Conservation (phyloP, 768 basidiomycete genomes). For the Asterophora parasitica region DNA sequence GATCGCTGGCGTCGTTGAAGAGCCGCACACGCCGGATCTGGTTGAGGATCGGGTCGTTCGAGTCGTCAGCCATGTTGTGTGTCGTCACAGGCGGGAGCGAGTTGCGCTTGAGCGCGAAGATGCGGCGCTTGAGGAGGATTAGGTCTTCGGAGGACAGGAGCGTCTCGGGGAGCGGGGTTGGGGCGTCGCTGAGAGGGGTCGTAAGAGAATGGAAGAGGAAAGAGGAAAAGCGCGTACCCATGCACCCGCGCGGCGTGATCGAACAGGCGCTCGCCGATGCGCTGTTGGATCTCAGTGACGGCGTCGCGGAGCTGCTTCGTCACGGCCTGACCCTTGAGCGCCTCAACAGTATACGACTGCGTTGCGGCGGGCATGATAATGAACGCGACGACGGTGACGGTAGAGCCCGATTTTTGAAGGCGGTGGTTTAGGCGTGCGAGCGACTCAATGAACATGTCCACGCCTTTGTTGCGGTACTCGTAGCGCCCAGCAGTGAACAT, state of each 20-base stretch:
- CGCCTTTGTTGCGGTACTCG: conserved; percentile 98
- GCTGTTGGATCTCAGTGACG: conserved; percentile 91
- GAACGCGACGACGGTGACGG: conserved; percentile 91
- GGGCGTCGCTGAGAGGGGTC: conserved; percentile 58
- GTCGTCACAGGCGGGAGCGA: conserved; percentile 95
- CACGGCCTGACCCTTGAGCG: conserved; percentile 93
- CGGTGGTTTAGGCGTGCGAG: conserved; percentile 74
- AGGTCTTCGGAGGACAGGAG: conserved; percentile 91
- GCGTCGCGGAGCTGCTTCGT: conserved; percentile 96
- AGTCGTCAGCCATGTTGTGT: conserved; percentile 97
- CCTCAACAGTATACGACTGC: conserved; percentile 95
- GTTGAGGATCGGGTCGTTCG: conserved; percentile 87
- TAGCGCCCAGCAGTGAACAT: conserved; percentile 99
- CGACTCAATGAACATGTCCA: conserved; percentile 99
- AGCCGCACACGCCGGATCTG: conserved; percentile 92
- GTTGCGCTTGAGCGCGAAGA: conserved; percentile 93
- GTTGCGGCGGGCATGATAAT: conserved; percentile 98
- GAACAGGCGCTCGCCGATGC: conserved; percentile 88
- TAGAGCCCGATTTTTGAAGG: conserved; percentile 55
- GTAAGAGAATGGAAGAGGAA: background rate
- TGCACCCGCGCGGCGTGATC: conserved; percentile 92
- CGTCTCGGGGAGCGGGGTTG: conserved; percentile 66
- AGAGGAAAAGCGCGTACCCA: conserved; percentile 51
- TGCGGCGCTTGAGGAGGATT: conserved; percentile 90
- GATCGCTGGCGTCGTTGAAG: conserved; percentile 84